A percentile compares a stretch with the other conserved stretches of the same genome.
Conservation (phyloP, 2,329 filamentous ascomycete genomes). For the Teratosphaeria epicoccoides region DNA sequence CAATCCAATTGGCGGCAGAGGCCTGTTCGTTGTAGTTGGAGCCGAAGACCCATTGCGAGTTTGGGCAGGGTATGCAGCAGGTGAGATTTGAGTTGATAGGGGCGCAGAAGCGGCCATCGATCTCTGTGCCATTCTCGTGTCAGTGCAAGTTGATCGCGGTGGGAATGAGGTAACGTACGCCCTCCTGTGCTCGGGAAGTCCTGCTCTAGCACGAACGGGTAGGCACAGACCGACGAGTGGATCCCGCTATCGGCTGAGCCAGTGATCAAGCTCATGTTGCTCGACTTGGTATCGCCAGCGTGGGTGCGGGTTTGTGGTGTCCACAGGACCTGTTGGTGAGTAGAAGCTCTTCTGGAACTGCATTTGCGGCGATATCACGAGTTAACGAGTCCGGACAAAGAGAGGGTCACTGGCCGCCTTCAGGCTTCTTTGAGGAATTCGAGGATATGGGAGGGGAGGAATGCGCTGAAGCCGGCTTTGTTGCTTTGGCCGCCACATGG, state of each 20-base stretch:
- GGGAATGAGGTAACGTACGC: not conserved
- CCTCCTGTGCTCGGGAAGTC: not conserved
- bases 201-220: not conserved
- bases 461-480: not conserved
- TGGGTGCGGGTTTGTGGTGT: not conserved
- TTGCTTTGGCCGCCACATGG: not conserved
- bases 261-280: not conserved
- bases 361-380: not conserved
- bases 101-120: slow-evolving; percentile 42
- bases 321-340: not conserved
- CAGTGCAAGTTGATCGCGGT: not conserved
- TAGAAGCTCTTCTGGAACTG: not conserved
- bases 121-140: slow-evolving; percentile 26
- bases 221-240: not conserved
- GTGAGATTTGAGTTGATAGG: slow-evolving; percentile 36
- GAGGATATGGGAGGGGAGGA: not conserved
- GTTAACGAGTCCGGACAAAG: not conserved
- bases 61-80: slow-evolving; percentile 78
- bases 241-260: not conserved
- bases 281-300: not conserved
- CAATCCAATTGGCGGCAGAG: slow-evolving; percentile 63
- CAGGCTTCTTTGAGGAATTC: not conserved
- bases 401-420: not conserved
- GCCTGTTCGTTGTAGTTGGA: slow-evolving; percentile 42
- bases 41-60: slow-evolving; percentile 59